Evolutionary conservation across 2,329 filamentous ascomycete genomes (phyloP), one percentile per base, ranked within the genome.

Genomic region (Talaromyces sp.): DNA sequence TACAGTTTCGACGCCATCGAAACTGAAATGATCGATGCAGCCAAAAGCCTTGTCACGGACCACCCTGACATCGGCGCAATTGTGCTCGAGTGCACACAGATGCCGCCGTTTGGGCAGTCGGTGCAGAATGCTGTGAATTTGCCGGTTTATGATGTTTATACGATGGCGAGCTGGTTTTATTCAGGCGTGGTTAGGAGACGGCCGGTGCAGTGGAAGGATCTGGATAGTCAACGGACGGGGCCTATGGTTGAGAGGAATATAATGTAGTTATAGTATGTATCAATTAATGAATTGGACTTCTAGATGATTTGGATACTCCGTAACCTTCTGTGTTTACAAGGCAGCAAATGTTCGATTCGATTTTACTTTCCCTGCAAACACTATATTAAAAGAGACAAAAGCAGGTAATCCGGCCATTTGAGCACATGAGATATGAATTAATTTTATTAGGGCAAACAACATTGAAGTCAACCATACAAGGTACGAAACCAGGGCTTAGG

Each of bases 41-140:
- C 61, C 34, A 63, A 56, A 19, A 58, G 38, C 27, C 47, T 63
- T 19, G 61, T 63, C 3, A 27, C 36, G 7, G 61, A 63, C 2
- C 51, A 58, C 36, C 51, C 68, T 17, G 61, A 75, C 17, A 68
- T 75, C 22, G 69, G 64, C 13, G 74, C 71, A 7, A 49, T 74
- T 54, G 72, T 70, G 36, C 65, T 79, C 29, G 78, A 79, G 65
- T 80, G 78, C 65, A 78, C 73, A 2, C 74, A 79, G 36, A 78
- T 80, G 75, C 72, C 77, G 0, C 74, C 76, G 0, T 79, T 75
- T 63, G 73, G 71, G 0, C 71, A 74, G 53, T 69, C 71, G 0
- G 75, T 79, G 27, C 73, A 75, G n/a, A n/a, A 58, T 13, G 71
- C 71, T 7, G 69, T 74, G 2, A 68, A 70, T 0, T 51, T 75